Base-by-base conservation (phyloP, 257 asterid species). In the Jacaranda copaia region DNA sequence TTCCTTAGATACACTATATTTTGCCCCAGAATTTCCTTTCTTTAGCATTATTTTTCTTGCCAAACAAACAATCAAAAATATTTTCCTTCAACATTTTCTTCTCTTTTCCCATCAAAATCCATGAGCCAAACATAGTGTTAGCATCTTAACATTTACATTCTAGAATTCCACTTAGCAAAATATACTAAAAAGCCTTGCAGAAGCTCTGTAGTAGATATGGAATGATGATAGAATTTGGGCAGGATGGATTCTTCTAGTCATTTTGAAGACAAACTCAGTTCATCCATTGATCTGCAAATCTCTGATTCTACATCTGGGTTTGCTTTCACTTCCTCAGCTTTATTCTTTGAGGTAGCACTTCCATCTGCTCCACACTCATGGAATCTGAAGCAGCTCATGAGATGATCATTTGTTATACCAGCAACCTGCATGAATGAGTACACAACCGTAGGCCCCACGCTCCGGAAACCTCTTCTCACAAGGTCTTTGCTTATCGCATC, bases 361-460 rank as follows among this genome's bases (percentile, higher is more conserved):
- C 32, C 32, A 25, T 75, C 8, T 42, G 80, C 80, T 38, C 55
- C 43, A 62, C 88, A 86, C 8, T 80, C 86, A 15, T 79, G 87
- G 72, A 82, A 85, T 74, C 89, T 84, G 80, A 84, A 88, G 79
- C 88, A 88, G 51, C 80, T 77, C 32, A 78, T 52, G 39, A 85
- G 86, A 73, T 86, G 89, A 56, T 86, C 89, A 55, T 86, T 86
- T 18, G 82, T 81, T 15, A 86, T 36, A 13, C 89, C 89, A n/a
- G 89, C 81, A 6, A 79, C 89, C 82, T 86, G 89, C 89, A 86
- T 86, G n/a, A 86, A 83, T 11, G 89, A 61, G 85, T 86, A 83
- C 53, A 83, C 61, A 5, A 86, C 82, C 0, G 87, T 86, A 14
- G 87, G 86, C 42, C 90, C 88, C 10, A 84, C 85, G 15, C 87